phyloP scores from a whole-genome alignment of 306 rosid species.

The Trifolium subterraneum region DNA sequence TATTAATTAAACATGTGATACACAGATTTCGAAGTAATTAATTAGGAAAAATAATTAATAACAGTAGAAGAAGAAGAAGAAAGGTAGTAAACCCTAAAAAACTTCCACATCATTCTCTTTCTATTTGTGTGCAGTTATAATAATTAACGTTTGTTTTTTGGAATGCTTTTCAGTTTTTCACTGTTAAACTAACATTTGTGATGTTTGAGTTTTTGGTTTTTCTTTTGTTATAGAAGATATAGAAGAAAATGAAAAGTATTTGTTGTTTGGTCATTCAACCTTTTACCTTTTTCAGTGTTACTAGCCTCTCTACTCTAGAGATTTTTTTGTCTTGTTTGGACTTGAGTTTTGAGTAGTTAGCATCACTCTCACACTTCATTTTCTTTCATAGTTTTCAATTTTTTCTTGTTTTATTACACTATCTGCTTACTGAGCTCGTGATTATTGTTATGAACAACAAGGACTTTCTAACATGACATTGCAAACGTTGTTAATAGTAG shows the following conservation, averaged over 20 bases:
- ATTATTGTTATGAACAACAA: slow-evolving; percentile 33
- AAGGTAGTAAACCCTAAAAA: slow-evolving; percentile 50
- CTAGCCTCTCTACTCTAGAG: neutral
- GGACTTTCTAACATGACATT: slow-evolving; percentile 55
- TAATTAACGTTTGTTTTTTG: slow-evolving; percentile 1
- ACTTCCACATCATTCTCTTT: slow-evolving; percentile 5
- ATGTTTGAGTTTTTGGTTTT: slow-evolving; percentile 18
- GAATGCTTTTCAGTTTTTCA: slow-evolving; percentile 34
- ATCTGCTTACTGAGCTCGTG: too few relatives aligned
- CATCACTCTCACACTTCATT: slow-evolving; percentile 26
- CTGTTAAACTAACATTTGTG: slow-evolving; percentile 43
- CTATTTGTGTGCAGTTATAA: slow-evolving; percentile 29
- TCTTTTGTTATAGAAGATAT: slow-evolving; percentile 32
- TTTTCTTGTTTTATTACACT: slow-evolving; percentile 6
- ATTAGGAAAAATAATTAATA: slow-evolving; percentile 11
- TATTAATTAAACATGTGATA: neutral
- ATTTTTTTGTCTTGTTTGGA: slow-evolving; percentile 38
- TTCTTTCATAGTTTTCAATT: neutral
- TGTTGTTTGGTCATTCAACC: slow-evolving; percentile 48
- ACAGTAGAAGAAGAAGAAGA: slow-evolving; percentile 24
- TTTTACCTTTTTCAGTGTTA: slow-evolving; percentile 40
- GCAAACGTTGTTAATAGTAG: slow-evolving; percentile 50
- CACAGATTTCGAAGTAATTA: slow-evolving; percentile 40
- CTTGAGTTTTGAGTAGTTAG: slow-evolving; percentile 34
- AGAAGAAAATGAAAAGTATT: slow-evolving; percentile 33